Base-by-base conservation (phyloP, 331 rosid genomes). In the Erythrophleum ivorense region DNA sequence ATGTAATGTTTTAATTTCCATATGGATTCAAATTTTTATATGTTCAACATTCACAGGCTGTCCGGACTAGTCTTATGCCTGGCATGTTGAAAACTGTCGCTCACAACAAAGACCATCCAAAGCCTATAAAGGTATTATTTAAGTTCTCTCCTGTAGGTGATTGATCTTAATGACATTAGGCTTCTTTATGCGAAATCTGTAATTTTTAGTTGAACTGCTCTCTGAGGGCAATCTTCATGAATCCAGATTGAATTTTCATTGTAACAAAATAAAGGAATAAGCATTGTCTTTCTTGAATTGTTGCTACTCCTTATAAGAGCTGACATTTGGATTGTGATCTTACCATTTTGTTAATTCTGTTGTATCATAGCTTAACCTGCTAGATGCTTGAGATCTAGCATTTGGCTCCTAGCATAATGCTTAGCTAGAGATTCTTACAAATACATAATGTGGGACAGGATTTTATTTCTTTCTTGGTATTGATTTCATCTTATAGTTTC, bases 61-160 rank as follows among this genome's bases (percentile, higher is more conserved):
- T 88, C 15, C 92, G 98, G 40, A 90, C 96, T 19, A 91, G 92
- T 84, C 90, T 95, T 72, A 93, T 95, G 98, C 90, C 99, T 48
- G 99, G 99, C 73, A 87, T 93, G 74, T 80, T 95, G 90, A 95
- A 91, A 91, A 89, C 94, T 53, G 90, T 93, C 79, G 92, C 93
- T 41, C 94, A 91, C 81, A 95, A 93, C 88, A 95, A 93, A 85
- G 99, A 93, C 84, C 96, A 93, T 81, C 91, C 99, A 34, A 93
- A 93, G 91, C 99, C 99, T 73, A 95, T 93, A 84, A 95, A 93
- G 99, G 98, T 95, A 82, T 33, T 24, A 19, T 54, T 46, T 49
- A 34, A 62, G 70, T 65, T 78, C 43, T 64, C 62, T 24, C 80
- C 7, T 48, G 3, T 70, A 14, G 78, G 55, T 67, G 70, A 18